Evolutionary conservation across 768 basidiomycete species (phyloP).

Genomic region (Cantharellus anzutake): DNA sequence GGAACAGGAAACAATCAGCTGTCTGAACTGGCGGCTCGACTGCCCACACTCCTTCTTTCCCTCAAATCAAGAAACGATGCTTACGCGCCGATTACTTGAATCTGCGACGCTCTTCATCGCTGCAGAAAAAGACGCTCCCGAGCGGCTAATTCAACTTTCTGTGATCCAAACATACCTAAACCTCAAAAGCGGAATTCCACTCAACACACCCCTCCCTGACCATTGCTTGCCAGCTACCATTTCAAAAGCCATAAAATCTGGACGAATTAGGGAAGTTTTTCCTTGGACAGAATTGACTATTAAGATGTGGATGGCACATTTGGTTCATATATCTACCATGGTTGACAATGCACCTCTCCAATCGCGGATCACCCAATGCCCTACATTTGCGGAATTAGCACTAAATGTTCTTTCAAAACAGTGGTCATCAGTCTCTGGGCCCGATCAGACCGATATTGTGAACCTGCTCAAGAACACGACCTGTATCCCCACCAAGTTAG

Average conservation of each 20-base stretch:
- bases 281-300: conserved; percentile 65
- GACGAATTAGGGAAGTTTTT: conserved; percentile 34
- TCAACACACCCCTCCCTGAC: conserved; percentile 55
- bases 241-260: conserved; percentile 36
- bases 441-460: conserved; percentile 30
- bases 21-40: conserved; percentile 69
- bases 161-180: conserved; percentile 56
- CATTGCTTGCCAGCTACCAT: conserved; percentile 50
- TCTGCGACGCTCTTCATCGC: conserved; percentile 37
- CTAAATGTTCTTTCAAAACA: conserved; percentile 42
- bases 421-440: conserved; percentile 45
- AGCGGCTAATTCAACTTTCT: conserved; percentile 48
- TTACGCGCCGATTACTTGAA: conserved; percentile 42
- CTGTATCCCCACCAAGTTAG: conserved; percentile 56
- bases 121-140: conserved; percentile 18
- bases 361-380: conserved; percentile 38
- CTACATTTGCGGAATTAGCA: conserved; percentile 67
- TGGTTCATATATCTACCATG: conserved; percentile 28
- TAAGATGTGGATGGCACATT: conserved; percentile 52
- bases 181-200: conserved; percentile 40
- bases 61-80: conserved; percentile 17
- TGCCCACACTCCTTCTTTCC: conserved; percentile 20
- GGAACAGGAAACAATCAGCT: conserved; percentile 58
- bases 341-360: conserved; percentile 19
- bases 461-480: conserved; percentile 28